Evolutionary conservation across 768 basidiomycete species (phyloP), one percentile per base, ranked within the genome.

Genomic region (Russula abietina): DNA sequence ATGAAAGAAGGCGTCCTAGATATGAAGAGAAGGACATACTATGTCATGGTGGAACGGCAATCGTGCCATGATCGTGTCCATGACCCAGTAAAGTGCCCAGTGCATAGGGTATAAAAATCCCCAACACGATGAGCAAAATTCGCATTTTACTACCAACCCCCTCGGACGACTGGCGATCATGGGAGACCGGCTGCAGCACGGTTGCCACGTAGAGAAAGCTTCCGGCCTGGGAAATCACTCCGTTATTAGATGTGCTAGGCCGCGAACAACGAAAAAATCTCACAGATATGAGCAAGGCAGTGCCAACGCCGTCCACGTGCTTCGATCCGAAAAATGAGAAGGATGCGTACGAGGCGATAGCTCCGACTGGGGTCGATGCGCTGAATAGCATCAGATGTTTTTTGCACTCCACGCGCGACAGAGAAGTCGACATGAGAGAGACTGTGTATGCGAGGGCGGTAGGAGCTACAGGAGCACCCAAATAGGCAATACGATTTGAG

Each of bases 121-220:
- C 67, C 19, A 64, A 41, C 32, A 64, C 45, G 19, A 66, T 33
- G 11, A 68, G 58, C 22, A 46, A 30, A 19, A 60, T 62, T n/a
- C 67, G 61, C 50, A n/a, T 58, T 54, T 46, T 66, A 2, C 52
- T 54, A 17, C 67, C 41, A 6, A 66, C 49, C 10, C 38, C 65
- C 24, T 66, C 67, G 17, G 55, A 22, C 12, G 60, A 51, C 9
- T 52, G 46, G 38, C 39, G 49, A n/a, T 67, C 36, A 46, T 60
- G 77, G 36, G 87, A 85, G 36, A 87, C 80, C 2, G 89, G 83
- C 70, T 92, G 91, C n/a, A 93, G 78, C 45, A 92, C 87, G 1
- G 93, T 93, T 1, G 94, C 93, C 10, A 98, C 95, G 70, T 96
- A 97, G 43, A 98, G 78, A 75, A 97, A 97, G 3, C 92, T 93